Evolutionary conservation across 2,329 filamentous ascomycete species (phyloP).

Genomic region (Fusarium subtropicale): DNA sequence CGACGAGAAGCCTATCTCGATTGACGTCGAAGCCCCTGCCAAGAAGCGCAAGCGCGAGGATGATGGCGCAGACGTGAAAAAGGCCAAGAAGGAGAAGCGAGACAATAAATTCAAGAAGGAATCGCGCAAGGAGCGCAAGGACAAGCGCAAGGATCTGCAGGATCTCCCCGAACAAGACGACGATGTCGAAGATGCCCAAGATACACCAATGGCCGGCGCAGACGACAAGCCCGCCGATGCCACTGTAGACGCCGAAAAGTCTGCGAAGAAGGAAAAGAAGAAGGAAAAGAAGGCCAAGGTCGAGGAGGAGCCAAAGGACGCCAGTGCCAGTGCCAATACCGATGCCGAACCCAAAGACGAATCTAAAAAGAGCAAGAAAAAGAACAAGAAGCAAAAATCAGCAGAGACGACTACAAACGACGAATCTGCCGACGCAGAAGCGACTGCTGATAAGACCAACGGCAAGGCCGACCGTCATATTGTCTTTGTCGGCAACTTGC

Average conservation of each 20-base stretch:
- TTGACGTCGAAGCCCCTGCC: conserved; percentile 42
- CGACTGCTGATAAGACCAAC: conserved; percentile 36
- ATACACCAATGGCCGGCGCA: conserved; percentile 44
- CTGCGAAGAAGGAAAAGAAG: conserved; percentile 47
- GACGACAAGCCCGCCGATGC: conserved; percentile 36
- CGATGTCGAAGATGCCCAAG: conserved; percentile 39
- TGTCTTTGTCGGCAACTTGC: conserved; percentile 77
- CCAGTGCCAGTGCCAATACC: conserved; percentile 33
- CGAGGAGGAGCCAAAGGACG: conserved; percentile 23
- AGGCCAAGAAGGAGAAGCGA: conserved; percentile 53
- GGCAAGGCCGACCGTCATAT: conserved; percentile 50
- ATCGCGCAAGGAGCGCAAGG: conserved; percentile 56
- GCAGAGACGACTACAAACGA: conserved; percentile 31
- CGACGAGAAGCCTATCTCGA: conserved; percentile 45
- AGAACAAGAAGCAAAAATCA: conserved; percentile 46
- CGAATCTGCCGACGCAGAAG: conserved; percentile 16
- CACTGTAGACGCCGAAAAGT: conserved; percentile 38
- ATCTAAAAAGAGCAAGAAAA: conserved; percentile 51
- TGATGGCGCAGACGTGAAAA: conserved; percentile 46
- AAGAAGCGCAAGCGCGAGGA: conserved; percentile 56
- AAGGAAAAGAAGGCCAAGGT: conserved; percentile 49
- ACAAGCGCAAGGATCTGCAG: conserved; percentile 55
- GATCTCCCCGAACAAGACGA: conserved; percentile 53
- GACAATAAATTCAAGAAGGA: conserved; percentile 51
- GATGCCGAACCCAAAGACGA: conserved; percentile 48